These are phyloP conservation scores for Leccinum obscurum DNA, from an alignment of 768 basidiomycete genomes.

Conservation along the genomic window DNA sequence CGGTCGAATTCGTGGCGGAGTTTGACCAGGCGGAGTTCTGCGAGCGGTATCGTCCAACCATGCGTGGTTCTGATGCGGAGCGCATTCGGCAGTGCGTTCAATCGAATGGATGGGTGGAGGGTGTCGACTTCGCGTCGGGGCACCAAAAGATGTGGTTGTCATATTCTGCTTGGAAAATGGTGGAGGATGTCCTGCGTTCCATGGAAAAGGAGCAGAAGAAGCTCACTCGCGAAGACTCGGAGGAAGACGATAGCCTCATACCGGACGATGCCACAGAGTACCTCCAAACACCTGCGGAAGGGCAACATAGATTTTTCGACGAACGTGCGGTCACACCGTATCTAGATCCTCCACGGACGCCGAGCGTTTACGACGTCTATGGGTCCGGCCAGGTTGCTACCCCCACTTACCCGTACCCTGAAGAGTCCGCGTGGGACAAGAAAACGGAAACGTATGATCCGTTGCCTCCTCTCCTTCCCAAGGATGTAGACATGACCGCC, in stretches of 20 bases:
- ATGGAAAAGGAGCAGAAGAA: conserved; percentile 51
- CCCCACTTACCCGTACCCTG: conserved; percentile 33
- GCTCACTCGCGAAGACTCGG: conserved; percentile 38
- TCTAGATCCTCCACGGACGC: conserved; percentile 32
- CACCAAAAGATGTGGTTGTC: conserved; percentile 54
- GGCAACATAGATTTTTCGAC: conserved; percentile 35
- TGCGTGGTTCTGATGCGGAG: conserved; percentile 47
- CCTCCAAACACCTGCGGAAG: conserved; percentile 33
- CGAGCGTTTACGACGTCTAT: conserved; percentile 29
- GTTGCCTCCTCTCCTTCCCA: conserved; percentile 35
- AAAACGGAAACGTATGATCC: conserved; percentile 34
- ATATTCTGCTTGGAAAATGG: conserved; percentile 58
- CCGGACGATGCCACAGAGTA: conserved; percentile 42
- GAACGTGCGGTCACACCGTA: conserved; percentile 31
- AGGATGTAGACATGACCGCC: conserved; percentile 39
- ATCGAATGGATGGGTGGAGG: conserved; percentile 53
- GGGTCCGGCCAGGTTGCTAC: conserved; percentile 23
- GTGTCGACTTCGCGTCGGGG: conserved; percentile 55
- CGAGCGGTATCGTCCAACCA: conserved; percentile 52
- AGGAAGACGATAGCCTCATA: conserved; percentile 48
- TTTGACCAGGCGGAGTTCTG: conserved; percentile 50
- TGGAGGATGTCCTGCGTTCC: conserved; percentile 56
- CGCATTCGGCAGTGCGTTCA: conserved; percentile 51
- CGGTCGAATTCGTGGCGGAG: conserved; percentile 53
- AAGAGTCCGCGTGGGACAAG: conserved; percentile 45